Conservation (phyloP, 257 asterid species). For the Verbascum thapsus region DNA sequence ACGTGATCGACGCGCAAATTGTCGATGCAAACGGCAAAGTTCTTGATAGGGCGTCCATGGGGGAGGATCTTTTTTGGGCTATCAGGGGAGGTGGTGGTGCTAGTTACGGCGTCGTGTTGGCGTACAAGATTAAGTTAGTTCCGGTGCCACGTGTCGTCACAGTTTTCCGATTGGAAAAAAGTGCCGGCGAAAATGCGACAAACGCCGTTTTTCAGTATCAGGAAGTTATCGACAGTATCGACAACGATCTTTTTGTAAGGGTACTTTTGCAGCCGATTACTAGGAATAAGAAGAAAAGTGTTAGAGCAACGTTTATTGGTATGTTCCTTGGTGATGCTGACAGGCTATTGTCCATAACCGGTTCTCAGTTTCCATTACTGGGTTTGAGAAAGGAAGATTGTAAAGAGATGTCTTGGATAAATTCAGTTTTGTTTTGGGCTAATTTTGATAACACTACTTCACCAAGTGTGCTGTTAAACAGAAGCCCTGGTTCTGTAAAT, state of each 20-base stretch:
- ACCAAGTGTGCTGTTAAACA: constrained; percentile 28
- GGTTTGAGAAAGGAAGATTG: constrained; percentile 38
- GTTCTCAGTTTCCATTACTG: constrained; percentile 41
- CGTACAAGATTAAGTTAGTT: constrained; percentile 50
- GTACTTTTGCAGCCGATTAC: constrained; percentile 41
- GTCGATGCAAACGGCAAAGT: constrained; percentile 48
- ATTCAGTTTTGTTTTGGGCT: constrained; percentile 49
- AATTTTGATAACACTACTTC: constrained; percentile 40
- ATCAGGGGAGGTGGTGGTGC: constrained; percentile 69
- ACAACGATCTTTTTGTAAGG: constrained; percentile 43
- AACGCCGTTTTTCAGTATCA: constrained; percentile 48
- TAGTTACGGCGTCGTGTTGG: constrained; percentile 50
- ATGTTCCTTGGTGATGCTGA: constrained; percentile 46
- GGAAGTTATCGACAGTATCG: constrained; percentile 31
- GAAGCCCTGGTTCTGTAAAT: constrained; percentile 35
- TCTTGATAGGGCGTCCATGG: constrained; percentile 51
- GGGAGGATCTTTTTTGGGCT: constrained; percentile 69
- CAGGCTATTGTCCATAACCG: constrained; percentile 32
- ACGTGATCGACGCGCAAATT: constrained; percentile 52
- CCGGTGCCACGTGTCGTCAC: constrained; percentile 55
- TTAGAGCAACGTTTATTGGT: constrained; percentile 47
- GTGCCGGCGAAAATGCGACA: constrained; percentile 29
- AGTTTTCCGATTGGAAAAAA: constrained; percentile 41
- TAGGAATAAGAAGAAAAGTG: constrained; percentile 28
- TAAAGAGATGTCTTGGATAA: constrained; percentile 64